Evolutionary conservation across 805 yeast species (phyloP), one percentile per base, ranked within the genome.

Genomic region (Kluyveromyces dobzhanskii): DNA sequence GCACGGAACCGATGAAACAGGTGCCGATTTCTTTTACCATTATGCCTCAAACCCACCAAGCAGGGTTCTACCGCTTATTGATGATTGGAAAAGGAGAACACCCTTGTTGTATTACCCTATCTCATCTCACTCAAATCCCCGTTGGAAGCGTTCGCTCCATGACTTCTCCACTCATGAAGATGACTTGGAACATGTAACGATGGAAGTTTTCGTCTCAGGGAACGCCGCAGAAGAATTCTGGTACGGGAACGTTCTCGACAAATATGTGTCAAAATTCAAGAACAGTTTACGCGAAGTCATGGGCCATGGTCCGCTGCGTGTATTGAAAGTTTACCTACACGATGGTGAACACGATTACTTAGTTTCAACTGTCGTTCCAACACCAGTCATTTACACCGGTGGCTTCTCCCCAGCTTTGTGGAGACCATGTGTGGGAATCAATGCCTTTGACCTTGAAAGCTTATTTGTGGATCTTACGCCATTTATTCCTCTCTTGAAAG

Each of bases 181-280:
- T 6, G 28, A 37, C 30, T 21, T 38, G 9, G 31, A 38, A 12
- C 40, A 37, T 32, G 41, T 56, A 24, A 64, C 62, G 41, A 54
- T 85, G 24, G 70, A 80, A 9, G 55, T 85, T 4, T 77, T 75
- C 46, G 75, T 81, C 10, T 74, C 84, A 14, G 95, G 92, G 2
- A 84, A 80, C 50, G 80, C 79, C 3, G 76, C 71, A 26, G 95
- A 85, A 59, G 95, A 86, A 56, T 82, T 83, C 50, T 85, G 94
- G 94, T 86, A 79, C 57, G 59, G 77, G 3, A 80, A 83, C 29
- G 59, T 68, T 9, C 43, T 80, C 31, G 83, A 77, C 47, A 53
- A 64, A 33, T 69, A 59, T 45, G 59, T 56, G n/a, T 54, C 64
- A 30, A 49, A 50, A n/a, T 76, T 75, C 44, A 52, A 48, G 2